These are phyloP conservation scores for Pyrenochaeta sp. DNA, from an alignment of 2,329 filamentous ascomycete species.

Conservation along the genomic window DNA sequence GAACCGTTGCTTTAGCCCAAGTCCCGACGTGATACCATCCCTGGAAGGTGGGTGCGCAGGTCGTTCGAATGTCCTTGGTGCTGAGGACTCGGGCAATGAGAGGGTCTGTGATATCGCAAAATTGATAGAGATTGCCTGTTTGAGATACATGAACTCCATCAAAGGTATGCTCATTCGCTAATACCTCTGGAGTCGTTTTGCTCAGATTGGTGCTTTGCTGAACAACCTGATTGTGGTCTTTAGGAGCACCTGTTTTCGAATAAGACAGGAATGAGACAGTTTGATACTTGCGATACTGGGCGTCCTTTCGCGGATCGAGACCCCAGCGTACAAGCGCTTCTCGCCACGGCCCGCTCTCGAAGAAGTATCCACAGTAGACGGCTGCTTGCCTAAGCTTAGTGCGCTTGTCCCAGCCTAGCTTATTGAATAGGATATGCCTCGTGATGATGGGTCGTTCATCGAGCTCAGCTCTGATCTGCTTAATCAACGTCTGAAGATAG, in stretches of 20 bases:
- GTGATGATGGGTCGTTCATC: conserved; percentile 84
- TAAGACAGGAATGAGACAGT: conserved; percentile 63
- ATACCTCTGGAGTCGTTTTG: conserved; percentile 27
- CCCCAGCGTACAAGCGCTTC: conserved; percentile 87
- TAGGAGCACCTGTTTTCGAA: conserved; percentile 36
- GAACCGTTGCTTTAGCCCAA: conserved; percentile 81
- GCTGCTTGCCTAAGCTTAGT: conserved; percentile 74
- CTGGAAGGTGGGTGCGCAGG: conserved; percentile 60
- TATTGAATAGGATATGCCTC: conserved; percentile 79
- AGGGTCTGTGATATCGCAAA: conserved; percentile 89
- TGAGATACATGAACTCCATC: conserved; percentile 76
- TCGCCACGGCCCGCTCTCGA: conserved; percentile 89
- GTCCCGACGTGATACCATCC: conserved; percentile 88
- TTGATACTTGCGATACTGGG: conserved; percentile 82
- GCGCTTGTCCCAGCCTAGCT: conserved; percentile 63
- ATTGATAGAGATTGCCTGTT: conserved; percentile 92
- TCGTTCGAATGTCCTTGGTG: conserved; percentile 59
- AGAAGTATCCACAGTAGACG: conserved; percentile 88
- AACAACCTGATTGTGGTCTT: conserved; percentile 34
- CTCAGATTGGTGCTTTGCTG: conserved; percentile 33
- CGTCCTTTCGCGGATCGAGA: conserved; percentile 80
- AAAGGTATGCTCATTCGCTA: conserved; percentile 70
- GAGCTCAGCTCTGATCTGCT: conserved; percentile 70
- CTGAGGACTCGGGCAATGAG: conserved; percentile 72
- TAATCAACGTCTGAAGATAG: conserved; percentile 69